Base-by-base conservation (phyloP, 129 eudicot species). In the Helianthus annuus region DNA sequence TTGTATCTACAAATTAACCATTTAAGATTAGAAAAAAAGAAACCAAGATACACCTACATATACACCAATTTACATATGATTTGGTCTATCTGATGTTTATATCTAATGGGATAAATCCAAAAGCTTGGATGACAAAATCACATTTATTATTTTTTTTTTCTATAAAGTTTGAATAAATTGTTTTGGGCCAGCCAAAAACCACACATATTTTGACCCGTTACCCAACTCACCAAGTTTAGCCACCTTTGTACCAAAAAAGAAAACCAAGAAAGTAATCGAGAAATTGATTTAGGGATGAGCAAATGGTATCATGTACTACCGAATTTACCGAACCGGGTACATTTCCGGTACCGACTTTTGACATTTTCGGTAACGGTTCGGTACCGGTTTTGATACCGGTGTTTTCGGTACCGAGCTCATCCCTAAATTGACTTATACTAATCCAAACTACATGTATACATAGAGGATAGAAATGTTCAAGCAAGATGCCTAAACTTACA, bases 1-100 rank as follows among this genome's bases (percentile, higher is more conserved):
- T 92, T 15, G 97, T 92, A 79, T 92, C 97, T 92, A 89, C 81
- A 83, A 57, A 59, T 72, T 48, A 78, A 83, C 36, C 64, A 69
- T 34, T 49, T 42, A 49, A 36, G 32, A 70, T 70, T 19, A 19
- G 0, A 19, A 13, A 56, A 57, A 71, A 57, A 12, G 14, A 8
- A 55, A 17, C 27, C 40, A 73, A 48, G 22, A 45, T 27, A 46
- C 34, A 44, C 46, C 7, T 40, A 54, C n/a, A 55, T 42, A 39
- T 24, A 56, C 39, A 71, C 66, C 54, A 16, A 56, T 24, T 42
- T 22, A 57, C 27, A 17, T 19, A 70, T 7, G 19, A 22, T 54
- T 24, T 15, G 55, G 56, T n/a, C 39, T 0, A 4, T 13, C 57
- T 13, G 2, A 2, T 4, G n/a, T 42, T 4, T 56, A 44, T 71